Percentiles rank a stretch among this genome's conserved stretches.
Evolutionary conservation across 148 eudicot genomes (phyloP).

Genomic region (Agrostemma githago): DNA sequence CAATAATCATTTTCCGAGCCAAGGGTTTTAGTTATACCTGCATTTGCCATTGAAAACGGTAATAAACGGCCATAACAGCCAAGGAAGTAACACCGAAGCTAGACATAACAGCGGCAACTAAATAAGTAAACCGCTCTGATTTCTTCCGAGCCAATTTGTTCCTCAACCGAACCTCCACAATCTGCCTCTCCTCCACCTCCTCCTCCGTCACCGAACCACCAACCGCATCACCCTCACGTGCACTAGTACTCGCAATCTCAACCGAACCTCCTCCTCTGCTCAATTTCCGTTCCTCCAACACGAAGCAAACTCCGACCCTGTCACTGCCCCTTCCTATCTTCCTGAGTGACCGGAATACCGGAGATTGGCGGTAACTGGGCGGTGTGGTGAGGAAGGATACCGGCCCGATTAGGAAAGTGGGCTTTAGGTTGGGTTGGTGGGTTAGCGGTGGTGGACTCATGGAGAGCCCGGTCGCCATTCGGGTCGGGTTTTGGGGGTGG

Average conservation of each 20-base stretch:
- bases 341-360: slow-evolving; percentile 9
- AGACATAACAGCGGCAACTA: slow-evolving; percentile 89
- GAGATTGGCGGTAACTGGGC: slow-evolving; percentile 2
- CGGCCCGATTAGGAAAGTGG: slow-evolving; percentile 29
- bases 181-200: slow-evolving; percentile 23
- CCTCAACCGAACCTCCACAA: slow-evolving; percentile 35
- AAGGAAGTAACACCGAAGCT: slow-evolving; percentile 78
- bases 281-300: slow-evolving; percentile 34
- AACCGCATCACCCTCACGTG: slow-evolving; percentile 4
- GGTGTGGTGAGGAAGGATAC: slow-evolving; percentile 23
- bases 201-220: background rate
- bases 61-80: slow-evolving; percentile 87
- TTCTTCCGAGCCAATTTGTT: slow-evolving; percentile 64
- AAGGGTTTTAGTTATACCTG: slow-evolving; percentile 73
- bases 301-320: slow-evolving; percentile 39
- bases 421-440: slow-evolving; percentile 9
- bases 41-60: slow-evolving; percentile 88
- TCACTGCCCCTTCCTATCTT: background rate
- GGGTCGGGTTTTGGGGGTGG: background rate
- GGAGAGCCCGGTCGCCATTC: slow-evolving; percentile 27
- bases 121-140: slow-evolving; percentile 78
- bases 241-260: background rate
- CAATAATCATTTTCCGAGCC: no score
- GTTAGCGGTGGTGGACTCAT: slow-evolving; percentile 11
- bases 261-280: background rate